Evolutionary conservation across 306 rosid species (phyloP), one percentile per base, ranked within the genome.

Genomic region (Ormosia semicastrata): DNA sequence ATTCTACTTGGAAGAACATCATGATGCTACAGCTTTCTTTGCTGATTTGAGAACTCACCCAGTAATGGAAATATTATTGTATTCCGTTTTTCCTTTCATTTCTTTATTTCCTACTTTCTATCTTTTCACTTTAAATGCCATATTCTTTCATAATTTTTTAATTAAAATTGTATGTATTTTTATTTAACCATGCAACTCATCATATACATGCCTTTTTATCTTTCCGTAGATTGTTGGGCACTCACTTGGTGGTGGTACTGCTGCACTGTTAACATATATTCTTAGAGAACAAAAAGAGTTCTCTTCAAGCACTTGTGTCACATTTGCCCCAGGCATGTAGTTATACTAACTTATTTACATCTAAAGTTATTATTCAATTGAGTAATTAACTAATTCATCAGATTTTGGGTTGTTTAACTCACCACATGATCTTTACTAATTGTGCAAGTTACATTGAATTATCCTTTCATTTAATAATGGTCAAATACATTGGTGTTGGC

Each of bases 201-300:
- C 40, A 46, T 57, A 9, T 58, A 67, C 33, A n/a, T 41, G 9
- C 33, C 52, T 17, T 66, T 17, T 67, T 4, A 43, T 83, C 71
- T 75, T 75, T 15, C 84, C 18, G 41, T 65, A 94, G 98, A 85
- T 94, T 78, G 86, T 94, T 81, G 98, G 98, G 66, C 98, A 94
- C 81, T 93, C 98, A 0, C 97, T 93, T 64, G 97, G 97, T 40
- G 97, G 97, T 66, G 98, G 98, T 67, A 92, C 98, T 58, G 98
- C 98, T 68, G 93, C 97, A 1, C 83, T 92, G 34, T 85, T 94
- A 46, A 85, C 98, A 30, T 92, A 90, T 81, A 89, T 92, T 73
- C 91, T 94, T 33, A 89, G 92, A 84, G 98, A 94, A 79, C 89
- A 82, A 34, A 92, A 83, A 62, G 97, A 90, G 54, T 84, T 94